Evolutionary conservation across 192 early-diverging fungal species (phyloP).

Genomic region (Linderina pennispora): DNA sequence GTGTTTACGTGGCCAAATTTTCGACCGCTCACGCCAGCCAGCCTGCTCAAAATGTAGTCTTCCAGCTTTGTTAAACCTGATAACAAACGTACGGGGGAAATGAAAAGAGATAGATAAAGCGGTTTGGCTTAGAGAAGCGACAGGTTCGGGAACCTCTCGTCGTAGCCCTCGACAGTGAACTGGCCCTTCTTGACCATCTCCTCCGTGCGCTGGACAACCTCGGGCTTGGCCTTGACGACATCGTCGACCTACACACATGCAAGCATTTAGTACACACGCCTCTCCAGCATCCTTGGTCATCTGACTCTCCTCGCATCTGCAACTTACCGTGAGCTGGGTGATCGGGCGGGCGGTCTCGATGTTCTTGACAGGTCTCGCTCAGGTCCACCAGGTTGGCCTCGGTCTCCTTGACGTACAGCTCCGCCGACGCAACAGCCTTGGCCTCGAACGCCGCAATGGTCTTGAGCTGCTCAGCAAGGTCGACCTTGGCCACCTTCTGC

Average conservation of each 20-base stretch:
- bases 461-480: slow-evolving; percentile 80
- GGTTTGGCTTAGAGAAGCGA: slow-evolving; percentile 58
- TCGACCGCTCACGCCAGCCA: too few relatives aligned
- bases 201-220: slow-evolving; percentile 82
- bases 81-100: too few relatives aligned
- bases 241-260: slow-evolving; percentile 75
- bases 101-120: too few relatives aligned
- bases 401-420: slow-evolving; percentile 80
- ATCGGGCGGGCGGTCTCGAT: slow-evolving; percentile 92
- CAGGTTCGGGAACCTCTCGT: slow-evolving; percentile 85
- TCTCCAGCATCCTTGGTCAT: background rate
- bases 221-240: slow-evolving; percentile 88
- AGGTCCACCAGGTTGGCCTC: slow-evolving; percentile 82
- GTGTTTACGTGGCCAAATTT: too few relatives aligned
- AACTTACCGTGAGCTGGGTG: slow-evolving; percentile 88
- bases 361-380: slow-evolving; percentile 80
- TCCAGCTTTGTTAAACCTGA: too few relatives aligned
- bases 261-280: slow-evolving; percentile 23
- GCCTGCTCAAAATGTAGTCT: too few relatives aligned
- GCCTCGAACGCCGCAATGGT: slow-evolving; percentile 69
- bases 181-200: slow-evolving; percentile 88
- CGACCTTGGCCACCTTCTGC: slow-evolving; percentile 78
- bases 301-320: slow-evolving; percentile 32
- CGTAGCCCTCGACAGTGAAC: slow-evolving; percentile 91
- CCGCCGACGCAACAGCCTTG: slow-evolving; percentile 66